Conservation (phyloP, 2,329 filamentous ascomycete species). For the Immersiporthe knoxdaviesiana region DNA sequence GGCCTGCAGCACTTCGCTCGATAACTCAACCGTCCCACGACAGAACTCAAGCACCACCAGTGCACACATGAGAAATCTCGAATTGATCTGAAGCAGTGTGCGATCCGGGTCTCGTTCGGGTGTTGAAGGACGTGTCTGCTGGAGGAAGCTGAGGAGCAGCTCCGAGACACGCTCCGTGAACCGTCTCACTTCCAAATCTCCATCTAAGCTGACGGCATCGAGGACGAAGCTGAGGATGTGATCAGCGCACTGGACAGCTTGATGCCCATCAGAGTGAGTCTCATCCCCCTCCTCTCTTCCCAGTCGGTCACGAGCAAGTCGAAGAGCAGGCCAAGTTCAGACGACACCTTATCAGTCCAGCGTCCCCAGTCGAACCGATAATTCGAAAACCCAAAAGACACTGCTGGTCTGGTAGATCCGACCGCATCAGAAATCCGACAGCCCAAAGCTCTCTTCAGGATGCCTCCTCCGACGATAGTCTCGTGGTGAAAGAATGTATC, state of each 20-base stretch:
- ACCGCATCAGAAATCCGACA: not conserved
- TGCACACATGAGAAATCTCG: conserved; percentile 43
- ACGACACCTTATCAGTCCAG: conserved; percentile 63
- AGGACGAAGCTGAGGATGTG: conserved; percentile 56
- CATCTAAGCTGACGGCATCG: conserved; percentile 45
- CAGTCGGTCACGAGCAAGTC: conserved; percentile 59
- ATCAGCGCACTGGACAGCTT: conserved; percentile 31
- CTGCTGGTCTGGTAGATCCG: conserved; percentile 38
- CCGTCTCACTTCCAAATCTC: conserved; percentile 40
- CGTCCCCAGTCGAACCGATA: conserved; percentile 56
- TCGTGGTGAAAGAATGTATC: conserved; percentile 63
- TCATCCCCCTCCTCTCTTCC: conserved; percentile 34
- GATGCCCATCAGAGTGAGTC: conserved; percentile 27
- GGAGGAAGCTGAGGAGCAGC: conserved; percentile 39
- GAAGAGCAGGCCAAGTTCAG: conserved; percentile 63
- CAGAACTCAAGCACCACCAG: conserved; percentile 49
- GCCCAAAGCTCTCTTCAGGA: conserved; percentile 46
- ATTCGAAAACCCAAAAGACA: conserved; percentile 51
- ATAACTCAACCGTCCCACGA: conserved; percentile 39
- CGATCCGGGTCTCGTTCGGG: conserved; percentile 33
- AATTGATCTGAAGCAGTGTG: conserved; percentile 43
- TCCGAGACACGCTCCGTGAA: conserved; percentile 51
- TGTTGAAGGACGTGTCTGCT: conserved; percentile 9
- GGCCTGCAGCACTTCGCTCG: conserved; percentile 45
- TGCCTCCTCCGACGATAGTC: conserved; percentile 61